These are phyloP conservation scores for Globisporangium rhizosaccharum DNA, from an alignment of 352 stramenopile genomes.

Conservation along the genomic window DNA sequence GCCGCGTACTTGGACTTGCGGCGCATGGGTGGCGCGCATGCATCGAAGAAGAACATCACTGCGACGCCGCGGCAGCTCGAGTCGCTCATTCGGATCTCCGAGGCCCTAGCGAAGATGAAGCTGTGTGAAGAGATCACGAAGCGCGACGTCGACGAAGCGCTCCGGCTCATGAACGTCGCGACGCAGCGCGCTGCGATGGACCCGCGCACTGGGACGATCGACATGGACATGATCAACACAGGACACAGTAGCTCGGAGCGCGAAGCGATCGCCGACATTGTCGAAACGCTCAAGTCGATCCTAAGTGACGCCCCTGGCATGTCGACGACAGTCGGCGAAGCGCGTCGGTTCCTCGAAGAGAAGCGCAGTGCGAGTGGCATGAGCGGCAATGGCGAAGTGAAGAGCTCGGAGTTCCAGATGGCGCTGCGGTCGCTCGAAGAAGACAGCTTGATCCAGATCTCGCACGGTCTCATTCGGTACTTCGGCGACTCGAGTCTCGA, in stretches of 20 bases:
- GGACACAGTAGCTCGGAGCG: constrained; percentile 89
- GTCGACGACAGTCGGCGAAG: constrained; percentile 81
- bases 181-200: constrained; percentile 97
- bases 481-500: constrained; percentile 39
- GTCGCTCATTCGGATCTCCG: constrained; percentile 97
- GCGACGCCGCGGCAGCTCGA: constrained; percentile 98
- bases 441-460: constrained; percentile 91
- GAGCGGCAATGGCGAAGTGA: constrained; percentile 48
- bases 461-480: constrained; percentile 81
- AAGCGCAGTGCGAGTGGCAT: constrained; percentile 41
- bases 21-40: constrained; percentile 54
- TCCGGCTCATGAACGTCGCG: constrained; percentile 96
- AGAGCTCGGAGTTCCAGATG: constrained; percentile 85
- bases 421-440: constrained; percentile 88
- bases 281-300: constrained; percentile 52
- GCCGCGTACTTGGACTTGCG: constrained; percentile 92
- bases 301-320: constrained; percentile 49
- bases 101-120: constrained; percentile 95
- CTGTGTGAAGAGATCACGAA: constrained; percentile 64
- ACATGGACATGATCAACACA: constrained; percentile 99
- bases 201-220: constrained; percentile 96
- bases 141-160: constrained; percentile 92
- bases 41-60: constrained; percentile 94
- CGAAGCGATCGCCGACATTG: constrained; percentile 59
- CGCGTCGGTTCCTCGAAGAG: constrained; percentile 83